Evolutionary conservation across 129 eudicot genomes (phyloP).

Genomic region (Pittosporum tobira): DNA sequence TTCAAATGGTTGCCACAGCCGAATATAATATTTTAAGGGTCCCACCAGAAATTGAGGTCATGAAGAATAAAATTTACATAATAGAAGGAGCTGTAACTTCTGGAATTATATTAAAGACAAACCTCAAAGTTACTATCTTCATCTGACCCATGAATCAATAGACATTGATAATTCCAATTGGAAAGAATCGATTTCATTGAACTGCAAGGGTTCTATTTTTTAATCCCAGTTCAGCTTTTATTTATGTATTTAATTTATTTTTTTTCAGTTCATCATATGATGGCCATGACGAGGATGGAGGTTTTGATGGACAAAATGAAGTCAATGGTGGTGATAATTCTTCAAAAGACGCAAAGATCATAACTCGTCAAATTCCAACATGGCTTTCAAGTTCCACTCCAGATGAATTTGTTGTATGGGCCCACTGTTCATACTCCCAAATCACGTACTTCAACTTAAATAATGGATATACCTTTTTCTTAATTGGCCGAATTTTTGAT

Average conservation of each 20-base stretch:
- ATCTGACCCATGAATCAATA: not conserved
- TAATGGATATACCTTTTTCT: constrained; percentile 5
- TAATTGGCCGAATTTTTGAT: constrained; percentile 12
- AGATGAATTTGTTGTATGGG: constrained; percentile 92
- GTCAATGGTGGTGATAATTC: constrained; percentile 48
- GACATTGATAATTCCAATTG: not conserved
- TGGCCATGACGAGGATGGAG: constrained; percentile 76
- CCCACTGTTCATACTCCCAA: constrained; percentile 16
- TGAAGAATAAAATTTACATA: too few species aligned
- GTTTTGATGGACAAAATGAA: constrained; percentile 41
- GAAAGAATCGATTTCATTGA: not conserved
- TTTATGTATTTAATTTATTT: too few species aligned
- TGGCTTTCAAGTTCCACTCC: constrained; percentile 94
- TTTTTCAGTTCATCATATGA: constrained; percentile 75
- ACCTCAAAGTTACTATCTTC: not conserved
- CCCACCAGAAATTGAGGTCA: too few species aligned
- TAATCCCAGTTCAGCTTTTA: too few species aligned
- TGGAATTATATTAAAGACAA: too few species aligned
- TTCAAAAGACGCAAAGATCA: constrained; percentile 23
- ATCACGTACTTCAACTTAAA: constrained; percentile 3
- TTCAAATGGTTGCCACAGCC: too few species aligned
- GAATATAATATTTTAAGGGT: too few species aligned
- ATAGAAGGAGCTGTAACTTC: too few species aligned
- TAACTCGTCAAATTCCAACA: constrained; percentile 66
- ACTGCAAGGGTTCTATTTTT: not conserved